Conservation (phyloP, 2,329 filamentous ascomycete species). For the Gaeumannomyces tritici region DNA sequence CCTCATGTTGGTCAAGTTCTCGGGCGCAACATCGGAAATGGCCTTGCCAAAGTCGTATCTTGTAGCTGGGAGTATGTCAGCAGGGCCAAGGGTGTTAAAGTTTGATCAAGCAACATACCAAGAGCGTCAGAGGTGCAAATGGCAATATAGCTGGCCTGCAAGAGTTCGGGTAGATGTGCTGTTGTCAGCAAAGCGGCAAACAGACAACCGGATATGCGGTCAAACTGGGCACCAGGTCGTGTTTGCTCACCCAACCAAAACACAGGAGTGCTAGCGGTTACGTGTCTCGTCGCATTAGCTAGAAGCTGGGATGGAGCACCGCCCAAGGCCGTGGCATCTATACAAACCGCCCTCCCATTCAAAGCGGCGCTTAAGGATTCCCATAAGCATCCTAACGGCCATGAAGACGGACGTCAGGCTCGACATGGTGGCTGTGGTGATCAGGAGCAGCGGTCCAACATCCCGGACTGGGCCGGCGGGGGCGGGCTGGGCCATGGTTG, state of each 20-base stretch:
- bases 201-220: background rate
- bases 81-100: too few species aligned
- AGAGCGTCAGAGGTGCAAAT: background rate
- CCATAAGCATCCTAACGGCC: background rate
- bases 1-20: background rate
- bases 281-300: background rate
- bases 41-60: background rate
- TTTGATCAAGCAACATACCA: background rate
- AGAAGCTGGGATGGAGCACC: background rate
- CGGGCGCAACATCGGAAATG: background rate
- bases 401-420: background rate
- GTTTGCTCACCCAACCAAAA: constrained; percentile 1
- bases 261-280: background rate
- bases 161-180: background rate
- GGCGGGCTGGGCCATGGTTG: background rate
- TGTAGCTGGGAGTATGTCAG: background rate
- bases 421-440: background rate
- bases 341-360: background rate
- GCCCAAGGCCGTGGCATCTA: too few species aligned
- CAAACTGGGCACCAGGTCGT: too few species aligned
- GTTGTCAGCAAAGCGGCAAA: background rate
- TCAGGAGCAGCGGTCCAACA: background rate
- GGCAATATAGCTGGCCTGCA: background rate
- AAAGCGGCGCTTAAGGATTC: background rate
- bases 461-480: background rate